Conservation (phyloP, 306 rosid species). For the Cicer judaicum region DNA sequence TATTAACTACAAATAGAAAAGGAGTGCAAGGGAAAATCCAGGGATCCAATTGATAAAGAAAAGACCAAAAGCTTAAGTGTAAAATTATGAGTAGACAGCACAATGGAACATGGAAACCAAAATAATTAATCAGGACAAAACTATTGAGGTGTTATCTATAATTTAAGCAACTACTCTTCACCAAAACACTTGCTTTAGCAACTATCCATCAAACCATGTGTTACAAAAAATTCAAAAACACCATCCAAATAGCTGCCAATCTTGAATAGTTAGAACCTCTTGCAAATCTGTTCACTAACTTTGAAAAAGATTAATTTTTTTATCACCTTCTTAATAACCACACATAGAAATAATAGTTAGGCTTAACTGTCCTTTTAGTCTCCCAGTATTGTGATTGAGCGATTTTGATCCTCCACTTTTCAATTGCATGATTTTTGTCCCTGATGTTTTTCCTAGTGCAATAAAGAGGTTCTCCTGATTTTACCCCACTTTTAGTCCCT, state of each 20-base stretch:
- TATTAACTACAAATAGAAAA: neutral
- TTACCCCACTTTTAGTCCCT: neutral
- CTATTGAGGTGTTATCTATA: neutral
- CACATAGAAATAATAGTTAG: neutral
- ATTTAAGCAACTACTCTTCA: neutral
- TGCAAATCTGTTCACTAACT: conserved; percentile 14
- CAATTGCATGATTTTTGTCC: neutral
- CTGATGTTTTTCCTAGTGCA: neutral
- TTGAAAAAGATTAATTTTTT: neutral
- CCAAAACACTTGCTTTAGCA: neutral
- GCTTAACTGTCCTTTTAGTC: neutral
- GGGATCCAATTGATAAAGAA: neutral
- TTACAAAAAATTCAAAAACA: neutral
- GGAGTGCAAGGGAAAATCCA: neutral
- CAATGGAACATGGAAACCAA: conserved; percentile 13
- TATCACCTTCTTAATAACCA: neutral
- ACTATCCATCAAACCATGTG: conserved; percentile 12
- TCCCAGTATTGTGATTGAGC: neutral
- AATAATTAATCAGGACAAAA: neutral
- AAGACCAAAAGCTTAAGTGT: neutral
- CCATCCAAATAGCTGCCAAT: neutral
- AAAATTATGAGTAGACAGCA: neutral
- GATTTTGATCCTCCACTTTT: neutral
- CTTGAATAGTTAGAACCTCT: conserved; percentile 17
- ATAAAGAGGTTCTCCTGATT: neutral